phyloP scores from a whole-genome alignment of 2,329 filamentous ascomycete genomes.

The Massarina eburnea region DNA sequence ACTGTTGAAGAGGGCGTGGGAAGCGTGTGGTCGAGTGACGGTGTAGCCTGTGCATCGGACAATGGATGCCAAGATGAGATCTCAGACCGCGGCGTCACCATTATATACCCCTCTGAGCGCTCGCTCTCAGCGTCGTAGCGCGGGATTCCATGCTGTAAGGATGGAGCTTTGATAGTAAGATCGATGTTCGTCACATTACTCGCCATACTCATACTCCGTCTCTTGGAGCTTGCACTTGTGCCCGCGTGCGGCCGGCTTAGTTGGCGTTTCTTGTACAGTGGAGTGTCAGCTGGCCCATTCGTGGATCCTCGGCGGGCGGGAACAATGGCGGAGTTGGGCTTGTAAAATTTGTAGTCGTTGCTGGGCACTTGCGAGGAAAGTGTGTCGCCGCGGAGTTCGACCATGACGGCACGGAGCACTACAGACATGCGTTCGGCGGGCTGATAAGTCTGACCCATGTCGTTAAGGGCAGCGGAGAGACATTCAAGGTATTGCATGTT shows the following conservation, averaged over 20 bases:
- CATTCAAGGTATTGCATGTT: slow-evolving; percentile 57
- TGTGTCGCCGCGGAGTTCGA: slow-evolving; percentile 45
- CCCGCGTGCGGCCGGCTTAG: slow-evolving; percentile 24
- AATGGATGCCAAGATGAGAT: slow-evolving; percentile 24
- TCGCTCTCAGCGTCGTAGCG: slow-evolving; percentile 19
- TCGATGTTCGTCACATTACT: slow-evolving; percentile 13
- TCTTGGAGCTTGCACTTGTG: slow-evolving; percentile 15
- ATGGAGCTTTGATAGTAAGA: slow-evolving; percentile 22
- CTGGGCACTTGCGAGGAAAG: slow-evolving; percentile 4
- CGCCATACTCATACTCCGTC: slow-evolving; percentile 23
- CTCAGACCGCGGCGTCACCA: slow-evolving; percentile 34
- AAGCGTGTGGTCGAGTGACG: slow-evolving; percentile 14
- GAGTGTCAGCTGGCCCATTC: slow-evolving; percentile 18
- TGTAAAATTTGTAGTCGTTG: slow-evolving; percentile 26
- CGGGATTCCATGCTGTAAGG: slow-evolving; percentile 6
- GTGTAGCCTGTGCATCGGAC: slow-evolving; percentile 13
- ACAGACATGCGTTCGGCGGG: slow-evolving; percentile 58
- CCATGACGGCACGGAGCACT: slow-evolving; percentile 56
- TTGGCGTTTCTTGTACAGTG: slow-evolving; percentile 35
- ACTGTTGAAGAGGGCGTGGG: slow-evolving; percentile 9
- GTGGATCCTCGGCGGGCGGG: slow-evolving; percentile 34
- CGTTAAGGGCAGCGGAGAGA: slow-evolving; percentile 53
- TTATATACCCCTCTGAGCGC: slow-evolving; percentile 25
- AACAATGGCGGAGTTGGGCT: slow-evolving; percentile 25
- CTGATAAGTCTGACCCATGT: slow-evolving; percentile 57